phyloP scores from a whole-genome alignment of 2,329 filamentous ascomycete species.

The Trichoderma atroviride region DNA sequence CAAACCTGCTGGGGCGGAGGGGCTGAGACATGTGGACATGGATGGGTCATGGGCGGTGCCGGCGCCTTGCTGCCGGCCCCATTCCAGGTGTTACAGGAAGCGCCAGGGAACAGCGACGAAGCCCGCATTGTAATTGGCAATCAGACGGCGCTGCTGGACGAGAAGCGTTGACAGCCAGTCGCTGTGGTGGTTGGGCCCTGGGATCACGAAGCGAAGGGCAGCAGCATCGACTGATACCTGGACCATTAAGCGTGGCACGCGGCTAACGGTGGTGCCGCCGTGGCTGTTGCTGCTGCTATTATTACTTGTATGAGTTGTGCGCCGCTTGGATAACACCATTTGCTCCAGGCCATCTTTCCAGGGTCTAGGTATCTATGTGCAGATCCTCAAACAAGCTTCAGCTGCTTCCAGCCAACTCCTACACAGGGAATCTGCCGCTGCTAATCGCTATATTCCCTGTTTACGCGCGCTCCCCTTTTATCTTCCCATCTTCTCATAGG shows the following conservation, averaged over 20 bases:
- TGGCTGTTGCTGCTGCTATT: background rate
- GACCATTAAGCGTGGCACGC: background rate
- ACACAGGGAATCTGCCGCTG: background rate
- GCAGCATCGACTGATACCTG: background rate
- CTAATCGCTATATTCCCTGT: background rate
- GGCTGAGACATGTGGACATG: conserved; percentile 21
- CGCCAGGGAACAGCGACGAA: background rate
- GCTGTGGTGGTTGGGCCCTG: background rate
- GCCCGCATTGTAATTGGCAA: conserved; percentile 19
- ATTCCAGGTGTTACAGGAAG: conserved; percentile 19
- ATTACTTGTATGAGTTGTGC: background rate
- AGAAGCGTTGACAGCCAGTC: background rate
- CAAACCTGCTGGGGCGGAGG: background rate
- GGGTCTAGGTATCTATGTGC: background rate
- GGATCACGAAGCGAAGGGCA: background rate
- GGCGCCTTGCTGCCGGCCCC: conserved; percentile 6
- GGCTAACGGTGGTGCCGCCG: background rate
- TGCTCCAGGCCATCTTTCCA: background rate
- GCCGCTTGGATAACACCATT: background rate
- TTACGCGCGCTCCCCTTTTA: background rate
- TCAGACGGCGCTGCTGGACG: background rate
- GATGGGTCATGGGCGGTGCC: conserved; percentile 8
- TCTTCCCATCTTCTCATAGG: background rate
- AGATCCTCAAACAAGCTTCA: conserved; percentile 17
- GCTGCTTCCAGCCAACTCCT: background rate